These are phyloP conservation scores for Lactarius evosmus DNA, from an alignment of 768 basidiomycete genomes.

Conservation along the genomic window DNA sequence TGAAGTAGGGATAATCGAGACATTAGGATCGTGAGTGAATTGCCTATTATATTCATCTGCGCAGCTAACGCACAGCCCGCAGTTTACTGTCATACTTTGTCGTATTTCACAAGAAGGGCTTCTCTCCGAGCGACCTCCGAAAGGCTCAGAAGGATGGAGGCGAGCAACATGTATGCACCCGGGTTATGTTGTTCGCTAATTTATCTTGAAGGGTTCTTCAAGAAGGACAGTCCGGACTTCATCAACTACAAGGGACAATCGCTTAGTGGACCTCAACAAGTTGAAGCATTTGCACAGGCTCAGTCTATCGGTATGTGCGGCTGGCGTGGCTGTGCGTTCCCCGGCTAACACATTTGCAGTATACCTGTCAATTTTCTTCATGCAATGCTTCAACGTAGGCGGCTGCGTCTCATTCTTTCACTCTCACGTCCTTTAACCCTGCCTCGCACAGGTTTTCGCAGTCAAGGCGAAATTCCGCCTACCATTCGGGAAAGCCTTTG, in stretches of 20 bases:
- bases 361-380: slow-evolving; percentile 65
- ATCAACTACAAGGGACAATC: slow-evolving; percentile 49
- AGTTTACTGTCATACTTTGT: slow-evolving; percentile 65
- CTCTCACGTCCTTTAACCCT: neutral
- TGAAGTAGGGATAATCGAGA: slow-evolving; percentile 62
- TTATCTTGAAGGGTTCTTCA: slow-evolving; percentile 46
- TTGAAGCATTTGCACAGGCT: slow-evolving; percentile 56
- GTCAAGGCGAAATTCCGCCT: slow-evolving; percentile 61
- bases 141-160: slow-evolving; percentile 42
- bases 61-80: neutral
- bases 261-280: slow-evolving; percentile 47
- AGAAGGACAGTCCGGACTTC: slow-evolving; percentile 49
- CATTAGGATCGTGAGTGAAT: slow-evolving; percentile 48
- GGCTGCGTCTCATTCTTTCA: neutral
- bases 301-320: slow-evolving; percentile 51
- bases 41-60: neutral
- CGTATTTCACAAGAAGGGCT: slow-evolving; percentile 60
- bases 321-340: neutral
- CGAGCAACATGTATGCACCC: neutral
- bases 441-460: slow-evolving; percentile 49
- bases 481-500: slow-evolving; percentile 57
- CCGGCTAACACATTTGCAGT: slow-evolving; percentile 33
- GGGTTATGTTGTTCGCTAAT: neutral
- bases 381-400: slow-evolving; percentile 63
- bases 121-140: slow-evolving; percentile 55